Conservation (phyloP, 805 yeast species). For the Candida michaelii region DNA sequence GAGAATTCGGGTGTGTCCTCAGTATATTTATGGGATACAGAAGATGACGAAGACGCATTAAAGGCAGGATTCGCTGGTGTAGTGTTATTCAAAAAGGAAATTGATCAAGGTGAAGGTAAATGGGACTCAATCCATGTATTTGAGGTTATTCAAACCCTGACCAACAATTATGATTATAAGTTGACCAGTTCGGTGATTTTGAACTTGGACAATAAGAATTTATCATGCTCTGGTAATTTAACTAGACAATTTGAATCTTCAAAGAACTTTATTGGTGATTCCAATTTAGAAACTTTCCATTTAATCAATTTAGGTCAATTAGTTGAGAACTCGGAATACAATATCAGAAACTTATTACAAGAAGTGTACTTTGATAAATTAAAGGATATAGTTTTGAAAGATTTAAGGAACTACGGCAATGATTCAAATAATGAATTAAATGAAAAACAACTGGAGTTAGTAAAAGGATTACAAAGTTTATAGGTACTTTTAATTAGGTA, state of each 20-base stretch:
- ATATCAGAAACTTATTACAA: slow-evolving; percentile 81
- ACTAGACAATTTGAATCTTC: slow-evolving; percentile 77
- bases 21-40: slow-evolving; percentile 89
- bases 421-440: slow-evolving; percentile 30
- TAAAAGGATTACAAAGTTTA: slow-evolving; percentile 33
- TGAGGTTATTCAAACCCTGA: slow-evolving; percentile 54
- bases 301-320: slow-evolving; percentile 81
- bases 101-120: slow-evolving; percentile 49
- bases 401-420: slow-evolving; percentile 37
- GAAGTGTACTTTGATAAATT: slow-evolving; percentile 96
- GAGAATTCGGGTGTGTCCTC: slow-evolving; percentile 87
- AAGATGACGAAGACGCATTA: slow-evolving; percentile 41
- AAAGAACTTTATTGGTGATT: slow-evolving; percentile 28
- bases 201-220: slow-evolving; percentile 46
- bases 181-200: slow-evolving; percentile 87
- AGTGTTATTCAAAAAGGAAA: slow-evolving; percentile 73
- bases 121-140: slow-evolving; percentile 97
- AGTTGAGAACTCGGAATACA: slow-evolving; percentile 85
- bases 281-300: slow-evolving; percentile 60
- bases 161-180: slow-evolving; percentile 52
- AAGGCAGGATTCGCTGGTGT: slow-evolving; percentile 84
- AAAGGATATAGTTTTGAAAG: slow-evolving; percentile 68
- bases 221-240: slow-evolving; percentile 73
- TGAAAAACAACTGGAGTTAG: slow-evolving; percentile 37
- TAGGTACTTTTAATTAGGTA: too few relatives aligned